Evolutionary conservation across 495 filamentous ascomycete species (phyloP), one percentile per base, ranked within the genome.

Genomic region (Daldinia decipiens): DNA sequence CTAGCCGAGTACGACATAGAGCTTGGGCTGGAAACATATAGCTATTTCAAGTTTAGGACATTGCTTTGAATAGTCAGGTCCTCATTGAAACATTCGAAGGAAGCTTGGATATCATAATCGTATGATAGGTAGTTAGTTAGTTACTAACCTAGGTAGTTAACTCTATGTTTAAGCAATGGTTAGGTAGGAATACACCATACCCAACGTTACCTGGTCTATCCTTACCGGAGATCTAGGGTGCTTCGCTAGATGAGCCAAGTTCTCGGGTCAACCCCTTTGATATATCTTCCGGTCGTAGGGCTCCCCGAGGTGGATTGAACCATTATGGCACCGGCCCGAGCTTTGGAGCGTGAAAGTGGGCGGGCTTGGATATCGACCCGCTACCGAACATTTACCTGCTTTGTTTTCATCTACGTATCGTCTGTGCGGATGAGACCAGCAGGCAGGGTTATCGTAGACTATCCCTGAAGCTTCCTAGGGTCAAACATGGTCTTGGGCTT

Each of bases 341-440:
- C 39, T 57, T 19, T 54, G 27, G 59, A 40, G 32, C 26, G n/a
- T 56, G 32, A 9, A 52, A 12, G 39, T 54, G 21, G 38, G 36
- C 60, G 47, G 57, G 52, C 31, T 66, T 51, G 34, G 53, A 40
- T 27, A 56, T 50, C 29, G 52, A 56, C 59, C 68, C 68, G 68
- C 62, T n/a, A 53, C 29, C 53, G 21, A 53, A 31, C 17, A 53
- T 53, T 36, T 15, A 32, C 53, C 24, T 27, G 43, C 61, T 52
- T 58, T 61, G 57, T 66, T 70, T 70, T 59, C 60, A 7, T 17
- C 7, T 32, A 38, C 54, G 45, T 21, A 7, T 26, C 56, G 69
- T 72, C 69, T 45, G 69, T 72, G 69, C 69, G 69, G 64, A 53
- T 59, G 24, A 38, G 50, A 12, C 58, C 62, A 59, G 52, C 62